Base-by-base conservation (phyloP, 345 rosid species). In the Cardiospermum halicacabum region DNA sequence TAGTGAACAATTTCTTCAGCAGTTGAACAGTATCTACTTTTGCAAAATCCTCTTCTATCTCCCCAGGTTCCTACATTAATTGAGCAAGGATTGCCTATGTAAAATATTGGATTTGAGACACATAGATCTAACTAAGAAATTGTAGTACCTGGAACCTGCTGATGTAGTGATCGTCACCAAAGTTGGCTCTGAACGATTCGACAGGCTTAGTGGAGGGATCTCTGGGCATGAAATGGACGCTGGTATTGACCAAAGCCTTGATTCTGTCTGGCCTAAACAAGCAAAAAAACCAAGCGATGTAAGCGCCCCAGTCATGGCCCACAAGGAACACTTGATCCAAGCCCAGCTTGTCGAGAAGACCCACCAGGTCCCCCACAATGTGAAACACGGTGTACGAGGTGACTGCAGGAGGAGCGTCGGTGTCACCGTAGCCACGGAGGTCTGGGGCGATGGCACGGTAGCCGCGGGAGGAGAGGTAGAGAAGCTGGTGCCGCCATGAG, bases 21-120 rank as follows among this genome's bases (percentile, higher is more conserved):
- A 88, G 25, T 69, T 73, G 81, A 59, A 61, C 72, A 31, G 87
- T 74, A 48, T 78, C 97, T 39, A 65, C 25, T 63, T 82, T 78
- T 53, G 94, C 90, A 81, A 91, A 84, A 62, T 91, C 90, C 39
- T 81, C 85, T 67, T 91, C 96, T 1, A 72, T 60, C 78, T 77
- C 87, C 68, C 92, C 96, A 54, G 80, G 84, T 75, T 81, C 91
- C 96, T 89, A 66, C 60, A 71, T 36, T 49, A 62, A 58, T 58
- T 74, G 60, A 53, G 36, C 51, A 57, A 30, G 58, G 27, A 48
- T 24, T 69, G 25, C 16, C 13, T 15, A 11, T 47, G 60, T 36
- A 48, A 16, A 7, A 1, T 16, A 47, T 34, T 34, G 6, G 0
- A 34, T 34, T 34, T 34, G 10, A 34, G 39, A 7, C 1, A 34